Conservation (phyloP, 306 rosid species). For the Quercus bicolor region DNA sequence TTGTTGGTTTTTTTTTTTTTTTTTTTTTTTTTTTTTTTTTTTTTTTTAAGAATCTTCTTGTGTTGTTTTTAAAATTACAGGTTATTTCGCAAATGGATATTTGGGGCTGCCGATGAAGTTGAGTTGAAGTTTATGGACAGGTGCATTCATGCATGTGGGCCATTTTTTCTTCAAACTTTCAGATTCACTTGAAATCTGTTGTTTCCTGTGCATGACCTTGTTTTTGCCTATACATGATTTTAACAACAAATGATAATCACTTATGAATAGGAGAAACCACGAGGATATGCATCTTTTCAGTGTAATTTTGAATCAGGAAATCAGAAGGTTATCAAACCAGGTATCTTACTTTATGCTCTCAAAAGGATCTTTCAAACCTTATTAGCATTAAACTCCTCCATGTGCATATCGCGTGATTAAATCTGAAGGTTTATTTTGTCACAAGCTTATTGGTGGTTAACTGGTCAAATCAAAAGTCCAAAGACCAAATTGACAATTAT, state of each 20-base stretch:
- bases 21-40: no score
- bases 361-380: not conserved
- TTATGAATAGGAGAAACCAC: constrained; percentile 67
- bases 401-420: no score
- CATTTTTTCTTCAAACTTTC: not conserved
- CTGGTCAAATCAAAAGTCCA: no score
- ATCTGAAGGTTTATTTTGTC: no score
- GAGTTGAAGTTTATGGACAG: constrained; percentile 31
- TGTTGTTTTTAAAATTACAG: not conserved
- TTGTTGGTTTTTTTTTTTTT: no score
- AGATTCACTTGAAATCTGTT: not conserved
- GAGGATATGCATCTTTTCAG: constrained; percentile 79
- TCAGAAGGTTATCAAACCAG: constrained; percentile 79
- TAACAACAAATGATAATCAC: constrained; percentile 15
- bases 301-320: constrained; percentile 83
- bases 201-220: not conserved
- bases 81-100: constrained; percentile 20
- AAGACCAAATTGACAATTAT: no score
- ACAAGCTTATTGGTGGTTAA: no score
- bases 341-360: constrained; percentile 33
- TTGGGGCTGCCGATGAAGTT: constrained; percentile 27
- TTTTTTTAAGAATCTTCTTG: no score
- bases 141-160: constrained; percentile 4
- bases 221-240: not conserved
- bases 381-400: no score